A percentile compares a stretch with the other conserved stretches of the same genome.
phyloP scores from a whole-genome alignment of 2,329 filamentous ascomycete genomes.

The Triangularia setosa region DNA sequence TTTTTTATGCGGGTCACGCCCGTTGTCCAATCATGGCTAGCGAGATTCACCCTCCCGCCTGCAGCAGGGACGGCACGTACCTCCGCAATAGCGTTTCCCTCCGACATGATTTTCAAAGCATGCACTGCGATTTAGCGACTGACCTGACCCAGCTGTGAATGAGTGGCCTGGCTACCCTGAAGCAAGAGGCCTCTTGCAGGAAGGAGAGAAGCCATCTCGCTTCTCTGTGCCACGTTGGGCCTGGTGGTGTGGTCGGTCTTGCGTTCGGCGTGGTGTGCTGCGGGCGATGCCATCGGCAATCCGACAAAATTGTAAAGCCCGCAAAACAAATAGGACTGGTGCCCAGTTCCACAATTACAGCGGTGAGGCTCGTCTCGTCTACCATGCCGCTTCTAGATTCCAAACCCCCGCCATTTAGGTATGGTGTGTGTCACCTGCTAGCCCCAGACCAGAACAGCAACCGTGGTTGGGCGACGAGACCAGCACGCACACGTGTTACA shows the following conservation, averaged over 20 bases:
- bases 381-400: background rate
- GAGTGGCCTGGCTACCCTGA: background rate
- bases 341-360: background rate
- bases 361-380: conserved; percentile 15
- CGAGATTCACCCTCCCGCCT: conserved; percentile 10
- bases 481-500: conserved; percentile 14
- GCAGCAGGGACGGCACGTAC: conserved; percentile 17
- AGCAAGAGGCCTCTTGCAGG: conserved; percentile 2
- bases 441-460: conserved; percentile 3
- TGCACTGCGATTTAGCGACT: conserved; percentile 5
- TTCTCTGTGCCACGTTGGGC: background rate
- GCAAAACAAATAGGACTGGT: no score
- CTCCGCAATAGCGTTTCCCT: conserved; percentile 3
- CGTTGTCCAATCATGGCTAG: background rate
- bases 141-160: background rate
- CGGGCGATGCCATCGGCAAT: conserved; percentile 1
- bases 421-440: conserved; percentile 14
- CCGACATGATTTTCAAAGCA: conserved; percentile 6
- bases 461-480: conserved; percentile 15
- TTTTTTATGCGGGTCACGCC: conserved; percentile 2
- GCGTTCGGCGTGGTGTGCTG: background rate
- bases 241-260: background rate
- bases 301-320: background rate
- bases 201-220: background rate
- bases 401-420: conserved; percentile 10